Percentiles rank a stretch among this genome's conserved stretches.
These are phyloP conservation scores for Castanea sativa DNA, from an alignment of 306 rosid species.

Conservation along the genomic window DNA sequence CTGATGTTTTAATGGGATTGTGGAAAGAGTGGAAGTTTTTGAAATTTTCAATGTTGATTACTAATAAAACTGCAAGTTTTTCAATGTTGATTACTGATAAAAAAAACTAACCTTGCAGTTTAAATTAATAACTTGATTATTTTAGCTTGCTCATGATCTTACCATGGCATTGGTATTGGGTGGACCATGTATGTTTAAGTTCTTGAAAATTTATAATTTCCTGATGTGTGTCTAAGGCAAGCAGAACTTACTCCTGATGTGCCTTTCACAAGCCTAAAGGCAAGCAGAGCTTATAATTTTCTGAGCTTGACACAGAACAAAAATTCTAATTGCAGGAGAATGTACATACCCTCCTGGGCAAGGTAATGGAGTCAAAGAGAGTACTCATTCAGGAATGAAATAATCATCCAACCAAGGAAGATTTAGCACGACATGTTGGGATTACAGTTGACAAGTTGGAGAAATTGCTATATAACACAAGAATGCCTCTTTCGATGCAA, in stretches of 20 bases:
- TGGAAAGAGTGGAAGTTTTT: constrained; percentile 15
- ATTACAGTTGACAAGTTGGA: constrained; percentile 73
- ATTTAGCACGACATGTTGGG: constrained; percentile 63
- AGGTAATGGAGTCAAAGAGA: constrained; percentile 71
- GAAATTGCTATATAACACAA: constrained; percentile 49
- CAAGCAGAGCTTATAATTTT: too few species aligned
- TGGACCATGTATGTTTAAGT: background rate
- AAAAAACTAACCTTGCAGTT: background rate
- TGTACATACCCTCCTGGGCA: constrained; percentile 62
- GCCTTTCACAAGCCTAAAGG: too few species aligned
- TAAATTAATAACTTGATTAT: background rate
- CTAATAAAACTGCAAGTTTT: background rate
- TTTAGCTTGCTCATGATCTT: background rate
- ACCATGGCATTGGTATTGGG: background rate
- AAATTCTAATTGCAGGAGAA: constrained; percentile 61
- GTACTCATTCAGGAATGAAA: constrained; percentile 62
- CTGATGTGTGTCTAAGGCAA: background rate
- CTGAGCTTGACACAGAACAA: background rate
- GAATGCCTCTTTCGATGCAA: constrained; percentile 83
- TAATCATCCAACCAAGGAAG: constrained; percentile 68
- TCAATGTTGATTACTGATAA: constrained; percentile 6
- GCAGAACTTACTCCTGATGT: background rate
- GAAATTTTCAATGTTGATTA: constrained; percentile 8
- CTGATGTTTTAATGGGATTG: constrained; percentile 3
- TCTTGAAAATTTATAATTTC: background rate